Conservation (phyloP, 768 basidiomycete species). For the Termitomyces sp. region DNA sequence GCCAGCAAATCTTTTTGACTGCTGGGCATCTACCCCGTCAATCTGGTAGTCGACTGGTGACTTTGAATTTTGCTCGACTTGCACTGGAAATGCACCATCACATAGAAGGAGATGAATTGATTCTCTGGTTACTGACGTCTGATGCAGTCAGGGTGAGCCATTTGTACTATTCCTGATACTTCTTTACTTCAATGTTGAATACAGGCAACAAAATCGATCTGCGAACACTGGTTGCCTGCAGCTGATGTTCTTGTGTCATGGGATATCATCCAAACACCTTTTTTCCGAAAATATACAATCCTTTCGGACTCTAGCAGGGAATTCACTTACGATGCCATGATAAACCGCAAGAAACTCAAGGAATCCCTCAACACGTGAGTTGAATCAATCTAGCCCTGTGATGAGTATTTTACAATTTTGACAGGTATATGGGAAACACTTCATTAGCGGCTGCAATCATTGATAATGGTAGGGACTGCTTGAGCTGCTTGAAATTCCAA, state of each 20-base stretch:
- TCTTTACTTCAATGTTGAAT: background rate
- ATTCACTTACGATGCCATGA: background rate
- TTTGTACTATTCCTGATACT: background rate
- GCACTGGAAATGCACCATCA: background rate
- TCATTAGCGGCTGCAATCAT: background rate
- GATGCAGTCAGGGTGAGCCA: background rate
- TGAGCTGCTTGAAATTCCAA: background rate
- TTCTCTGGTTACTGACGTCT: background rate
- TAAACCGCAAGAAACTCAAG: background rate
- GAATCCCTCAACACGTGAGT: background rate
- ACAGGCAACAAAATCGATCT: background rate
- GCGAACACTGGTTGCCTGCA: background rate
- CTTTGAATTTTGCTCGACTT: conserved; percentile 2
- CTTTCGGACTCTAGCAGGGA: background rate
- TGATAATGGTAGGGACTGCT: background rate
- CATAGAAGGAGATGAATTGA: background rate
- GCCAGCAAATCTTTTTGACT: background rate
- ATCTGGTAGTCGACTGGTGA: background rate
- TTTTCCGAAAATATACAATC: background rate
- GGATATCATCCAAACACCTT: background rate
- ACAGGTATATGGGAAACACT: background rate
- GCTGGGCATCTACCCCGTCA: background rate
- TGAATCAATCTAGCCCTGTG: background rate
- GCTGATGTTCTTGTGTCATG: background rate
- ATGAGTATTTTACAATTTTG: background rate